These are phyloP conservation scores for Pseudohyphozyma bogoriensis DNA, from an alignment of 768 basidiomycete genomes.

Conservation along the genomic window DNA sequence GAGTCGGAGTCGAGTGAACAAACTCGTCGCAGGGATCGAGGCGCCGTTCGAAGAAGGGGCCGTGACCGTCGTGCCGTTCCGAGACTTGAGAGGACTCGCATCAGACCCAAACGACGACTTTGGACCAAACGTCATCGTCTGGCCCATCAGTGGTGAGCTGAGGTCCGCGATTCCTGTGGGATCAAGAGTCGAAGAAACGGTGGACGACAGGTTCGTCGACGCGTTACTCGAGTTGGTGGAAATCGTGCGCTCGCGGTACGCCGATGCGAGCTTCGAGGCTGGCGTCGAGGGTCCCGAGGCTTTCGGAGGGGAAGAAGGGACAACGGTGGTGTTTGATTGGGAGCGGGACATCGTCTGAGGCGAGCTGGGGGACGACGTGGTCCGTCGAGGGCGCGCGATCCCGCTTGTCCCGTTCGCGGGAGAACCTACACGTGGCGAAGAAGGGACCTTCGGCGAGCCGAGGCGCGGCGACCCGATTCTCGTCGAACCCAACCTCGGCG, in stretches of 20 bases:
- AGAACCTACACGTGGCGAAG: background rate
- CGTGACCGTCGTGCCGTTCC: background rate
- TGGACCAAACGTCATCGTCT: constrained; percentile 4
- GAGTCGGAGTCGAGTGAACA: background rate
- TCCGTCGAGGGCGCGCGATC: background rate
- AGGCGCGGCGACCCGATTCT: background rate
- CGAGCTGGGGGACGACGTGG: background rate
- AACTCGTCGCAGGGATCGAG: background rate
- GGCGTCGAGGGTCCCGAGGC: background rate
- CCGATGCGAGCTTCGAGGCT: background rate
- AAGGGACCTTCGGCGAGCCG: background rate
- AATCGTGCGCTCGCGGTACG: background rate
- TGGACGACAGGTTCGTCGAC: background rate
- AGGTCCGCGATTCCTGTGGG: background rate
- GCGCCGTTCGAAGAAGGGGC: background rate
- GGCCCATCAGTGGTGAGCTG: constrained; percentile 7
- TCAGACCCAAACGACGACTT: constrained; percentile 1
- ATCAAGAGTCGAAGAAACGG: background rate
- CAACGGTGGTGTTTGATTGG: background rate
- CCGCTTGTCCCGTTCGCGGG: background rate
- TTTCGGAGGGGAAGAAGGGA: background rate
- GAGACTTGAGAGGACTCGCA: background rate
- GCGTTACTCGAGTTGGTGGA: background rate
- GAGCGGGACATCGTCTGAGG: background rate
- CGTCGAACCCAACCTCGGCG: background rate